Base-by-base conservation (phyloP, 2,329 filamentous ascomycete species). In the Diaporthe ilicicola region DNA sequence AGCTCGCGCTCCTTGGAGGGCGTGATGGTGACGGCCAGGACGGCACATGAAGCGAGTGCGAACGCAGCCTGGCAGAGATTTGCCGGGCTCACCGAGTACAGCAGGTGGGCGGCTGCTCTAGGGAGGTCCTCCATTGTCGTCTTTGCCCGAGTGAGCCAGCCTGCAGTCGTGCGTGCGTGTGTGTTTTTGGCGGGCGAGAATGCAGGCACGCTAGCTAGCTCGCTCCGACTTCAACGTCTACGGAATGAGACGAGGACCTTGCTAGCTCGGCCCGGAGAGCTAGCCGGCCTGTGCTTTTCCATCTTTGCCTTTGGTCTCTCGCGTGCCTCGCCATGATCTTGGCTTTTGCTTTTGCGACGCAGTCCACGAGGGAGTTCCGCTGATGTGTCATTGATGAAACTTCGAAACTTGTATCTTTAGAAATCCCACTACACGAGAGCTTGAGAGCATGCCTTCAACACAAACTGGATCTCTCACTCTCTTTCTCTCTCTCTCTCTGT, bases 61-160 rank as follows among this genome's bases (percentile, higher is more conserved):
- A 87, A 89, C 76, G 85, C 84, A 29, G 80, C 75, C 75, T 87
- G 87, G 73, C 85, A 87, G 73, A 76, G 77, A 68, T 75, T 71
- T 5, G 79, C 76, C 1, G 80, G 80, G 22, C 73, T 70, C 17
- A 72, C 24, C 5, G 54, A 34, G 53, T 29, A 17, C 13, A 68
- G 67, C 54, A 64, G 44, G 29, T 50, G 59, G 17, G 29, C 17
- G 29, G 48, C 44, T 9, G 29, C 66, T 13, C 42, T 27, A 10
- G 34, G 27, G 39, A 56, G 61, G 39, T 22, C 9, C 13, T 53
- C 48, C 64, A 71, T 71, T 27, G 27, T 62, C 39, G 62, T 29
- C 27, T 29, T 29, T 46, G 56, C 39, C 56, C 19, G 27, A 22
- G 27, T 48, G 17, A n/a, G 29, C 56, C 56, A 22, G 27, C 42